Evolutionary conservation across 2,329 filamentous ascomycete genomes (phyloP).

Genomic region (Drechslerella dactyloides): DNA sequence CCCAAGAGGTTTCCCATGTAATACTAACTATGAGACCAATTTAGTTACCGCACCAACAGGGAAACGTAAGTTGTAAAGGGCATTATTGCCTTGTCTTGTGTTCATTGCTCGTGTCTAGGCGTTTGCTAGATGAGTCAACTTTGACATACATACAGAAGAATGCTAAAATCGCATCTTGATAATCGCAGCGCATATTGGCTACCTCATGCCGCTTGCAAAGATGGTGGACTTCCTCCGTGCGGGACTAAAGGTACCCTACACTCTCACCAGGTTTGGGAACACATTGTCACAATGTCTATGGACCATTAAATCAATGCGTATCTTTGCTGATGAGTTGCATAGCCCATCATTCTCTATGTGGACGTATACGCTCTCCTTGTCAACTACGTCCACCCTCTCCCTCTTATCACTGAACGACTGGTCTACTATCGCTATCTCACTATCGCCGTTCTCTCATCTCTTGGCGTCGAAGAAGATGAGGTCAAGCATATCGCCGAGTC

Average conservation of each 20-base stretch:
- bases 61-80: slow-evolving; percentile 26
- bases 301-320: too few relatives aligned
- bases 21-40: too few relatives aligned
- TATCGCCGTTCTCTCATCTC: slow-evolving; percentile 21
- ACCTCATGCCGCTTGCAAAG: slow-evolving; percentile 40
- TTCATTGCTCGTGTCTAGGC: too few relatives aligned
- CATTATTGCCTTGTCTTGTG: background rate
- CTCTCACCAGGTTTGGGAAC: too few relatives aligned
- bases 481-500: slow-evolving; percentile 38
- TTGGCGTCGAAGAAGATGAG: slow-evolving; percentile 29
- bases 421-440: slow-evolving; percentile 39
- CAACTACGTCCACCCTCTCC: slow-evolving; percentile 36
- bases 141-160: background rate
- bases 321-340: background rate
- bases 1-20: too few relatives aligned
- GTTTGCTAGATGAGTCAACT: background rate
- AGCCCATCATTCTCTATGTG: slow-evolving; percentile 44
- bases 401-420: slow-evolving; percentile 26
- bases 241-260: slow-evolving; percentile 25
- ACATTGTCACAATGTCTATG: too few relatives aligned
- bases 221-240: slow-evolving; percentile 41
- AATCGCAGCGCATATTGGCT: slow-evolving; percentile 37
- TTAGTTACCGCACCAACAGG: slow-evolving; percentile 45
- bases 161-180: background rate
- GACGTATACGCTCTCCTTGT: slow-evolving; percentile 45